Evolutionary conservation across 352 stramenopile genomes (phyloP), one percentile per base, ranked within the genome.

Genomic region (Phytopythium ostracodes): DNA sequence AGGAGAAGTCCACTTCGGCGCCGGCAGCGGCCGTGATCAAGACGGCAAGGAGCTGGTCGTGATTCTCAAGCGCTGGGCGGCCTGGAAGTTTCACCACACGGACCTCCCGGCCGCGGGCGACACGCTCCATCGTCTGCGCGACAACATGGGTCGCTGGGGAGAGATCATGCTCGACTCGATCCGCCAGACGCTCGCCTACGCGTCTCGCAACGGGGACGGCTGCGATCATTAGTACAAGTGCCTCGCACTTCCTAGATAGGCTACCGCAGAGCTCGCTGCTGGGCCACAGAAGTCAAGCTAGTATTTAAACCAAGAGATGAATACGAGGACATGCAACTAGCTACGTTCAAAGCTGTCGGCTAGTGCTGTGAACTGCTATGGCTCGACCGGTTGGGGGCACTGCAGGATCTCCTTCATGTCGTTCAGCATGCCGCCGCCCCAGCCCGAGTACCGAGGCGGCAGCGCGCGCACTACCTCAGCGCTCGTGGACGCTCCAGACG

Each of bases 101-200:
- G 60, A 76, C 40, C 27, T 74, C 5, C 54, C 63, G 5, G 50
- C 74, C 29, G 62, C 70, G 35, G 50, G 29, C 15, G 50, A 66
- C 22, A 57, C 57, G 22, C 7, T 66, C 42, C 47, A 62, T n/a
- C 61, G 66, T 18, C 36, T 74, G 7, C 66, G 60, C 27, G 52
- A 73, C 42, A 63, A 25, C n/a, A 66, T 58, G 0, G 63, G 69
- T 14, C 69, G 59, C 20, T 67, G 63, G 2, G 62, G 62, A 25
- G 53, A 60, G 49, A 73, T 54, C 8, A 68, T 71, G 36, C 54
- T 73, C 8, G 71, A 72, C 11, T 72, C 64, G 33, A 63, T 75
- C 8, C 58, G 68, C 17, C 49, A 75, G 53, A 60, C 62, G 15
- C 63, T 75, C 25, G 65, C 38, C 12, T 59, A 59, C 36, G 33